Evolutionary conservation across 2,329 filamentous ascomycete genomes (phyloP), one percentile per base, ranked within the genome.

Genomic region (Albophoma yamanashiensis): DNA sequence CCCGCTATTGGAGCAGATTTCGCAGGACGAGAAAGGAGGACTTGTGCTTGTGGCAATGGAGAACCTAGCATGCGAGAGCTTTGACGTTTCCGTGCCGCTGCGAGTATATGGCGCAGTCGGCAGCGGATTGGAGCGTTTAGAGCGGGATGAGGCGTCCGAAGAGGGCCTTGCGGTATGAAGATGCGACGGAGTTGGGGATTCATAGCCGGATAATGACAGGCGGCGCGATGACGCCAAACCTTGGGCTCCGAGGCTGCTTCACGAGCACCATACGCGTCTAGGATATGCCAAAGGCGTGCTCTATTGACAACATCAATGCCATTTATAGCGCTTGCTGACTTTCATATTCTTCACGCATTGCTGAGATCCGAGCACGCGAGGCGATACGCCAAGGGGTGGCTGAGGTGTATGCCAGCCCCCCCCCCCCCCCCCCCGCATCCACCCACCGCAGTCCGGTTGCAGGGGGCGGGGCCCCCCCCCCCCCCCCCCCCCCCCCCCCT

Each of bases 51-150:
- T 91, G 20, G 89, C 90, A 0, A 84, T 88, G 57, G 90, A 96
- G 75, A 85, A 86, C 63, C 68, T 96, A 58, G 82, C 86, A 11
- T 93, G 91, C 67, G 92, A 96, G 76, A 95, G 89, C 67, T 96
- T 96, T 73, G 92, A 96, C 73, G 89, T 96, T 55, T 85, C 86
- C 40, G 91, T 96, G 55, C 92, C 92, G 34, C 76, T 97, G 64
- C 84, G 86, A 57, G 89, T 97, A 12, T 96, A 95, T 68, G 85
- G 85, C 47, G 82, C 83, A 22, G 78, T 83, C 42, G 80, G 81
- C 61, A 81, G 76, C 58, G 82, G 82, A 9, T 69, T 85, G 61
- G 83, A 85, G 70, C 76, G 76, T 62, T 68, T 83, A 58, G 82
- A 84, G 68, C 73, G 81, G 59, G 82, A 84, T 55, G 80, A 83